Base-by-base conservation (phyloP, 805 yeast species). In the Saturnispora zaruensis region DNA sequence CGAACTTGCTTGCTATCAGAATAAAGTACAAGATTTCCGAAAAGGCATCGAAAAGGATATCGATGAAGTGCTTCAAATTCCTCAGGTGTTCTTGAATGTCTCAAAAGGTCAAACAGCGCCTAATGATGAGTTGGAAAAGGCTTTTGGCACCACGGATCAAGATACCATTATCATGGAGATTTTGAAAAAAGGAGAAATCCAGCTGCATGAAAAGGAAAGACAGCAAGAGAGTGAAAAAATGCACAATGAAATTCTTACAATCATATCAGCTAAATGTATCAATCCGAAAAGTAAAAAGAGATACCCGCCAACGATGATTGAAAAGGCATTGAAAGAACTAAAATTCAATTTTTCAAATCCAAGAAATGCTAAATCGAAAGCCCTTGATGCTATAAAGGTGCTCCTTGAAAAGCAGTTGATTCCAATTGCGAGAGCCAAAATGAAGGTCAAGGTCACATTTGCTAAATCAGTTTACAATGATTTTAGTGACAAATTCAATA, bases 21-120 rank as follows among this genome's bases (percentile, higher is more conserved):
- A 93, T 61, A 93, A 93, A 63, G 96, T 93, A 5, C 98, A 91
- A 65, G 99, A 93, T 65, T 93, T 89, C 80, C 75, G 97, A 58
- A 76, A 78, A 53, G 86, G 84, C 51, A 81, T 87, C 64, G 99
- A 93, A 62, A 91, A 87, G 57, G 96, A 93, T 63, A 65, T 93
- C 7, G 98, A 93, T 68, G 99, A 93, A 63, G 99, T 93, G 2
- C 71, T 93, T 34, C 99, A 93, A 65, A 88, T 93, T 48, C 96
- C 89, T n/a, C 96, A 86, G 65, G 95, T 93, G 1, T 93, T 93
- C 60, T 64, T 80, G 33, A 93, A 93, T 61, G 98, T 90, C 0
- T 87, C 96, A 14, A 93, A 93, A 62, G 99, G 99, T 2, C 88
- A 81, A 54, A 90, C 87, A 1, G 98, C 98, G 3, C 81, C 90